Base-by-base conservation (phyloP, 257 asterid species). In the Nicotiana sylvestris region DNA sequence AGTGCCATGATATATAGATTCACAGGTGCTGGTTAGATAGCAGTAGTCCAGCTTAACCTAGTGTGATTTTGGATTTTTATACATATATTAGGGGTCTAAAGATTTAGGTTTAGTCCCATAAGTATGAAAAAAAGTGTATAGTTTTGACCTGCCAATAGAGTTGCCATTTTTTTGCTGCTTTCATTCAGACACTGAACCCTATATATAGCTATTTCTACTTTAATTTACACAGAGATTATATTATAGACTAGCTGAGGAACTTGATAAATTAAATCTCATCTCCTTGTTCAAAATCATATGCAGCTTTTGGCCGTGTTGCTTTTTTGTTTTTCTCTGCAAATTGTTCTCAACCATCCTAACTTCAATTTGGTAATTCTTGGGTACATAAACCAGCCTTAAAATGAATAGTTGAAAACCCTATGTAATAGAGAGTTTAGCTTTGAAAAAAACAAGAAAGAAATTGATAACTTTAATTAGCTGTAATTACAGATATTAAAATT, bases 101-200 rank as follows among this genome's bases (percentile, higher is more conserved):
- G 15, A 21, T 21, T 49, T 82, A 32, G 85, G 80, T 51, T 39
- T 53, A 69, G 78, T 82, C 6, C 60, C 53, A 35, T 53, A 37
- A 82, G 32, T 68, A 78, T 80, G 43, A 13, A 30, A 51, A 51
- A 78, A 6, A 77, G 78, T 72, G 70, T 27, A 51, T 25, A 37
- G 53, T 87, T 80, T 90, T 90, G 97, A 92, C 95, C 90, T 87
- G 90, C 93, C 94, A 92, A 90, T 92, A 85, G 87, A 89, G 86
- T 86, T 80, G 30, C 86, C 12, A 76, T 78, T 81, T 85, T 85
- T 86, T 83, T 80, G 85, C 78, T 84, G 69, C 58, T 64, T 57
- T 81, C 53, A 68, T 81, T 17, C 72, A 77, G 85, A 61, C 18
- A 11, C 37, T 68, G 49, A 33, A 55, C 60, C 18, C 60, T 15